These are phyloP conservation scores for Wickerhamiella hasegawae DNA, from an alignment of 805 yeast species.

Conservation along the genomic window DNA sequence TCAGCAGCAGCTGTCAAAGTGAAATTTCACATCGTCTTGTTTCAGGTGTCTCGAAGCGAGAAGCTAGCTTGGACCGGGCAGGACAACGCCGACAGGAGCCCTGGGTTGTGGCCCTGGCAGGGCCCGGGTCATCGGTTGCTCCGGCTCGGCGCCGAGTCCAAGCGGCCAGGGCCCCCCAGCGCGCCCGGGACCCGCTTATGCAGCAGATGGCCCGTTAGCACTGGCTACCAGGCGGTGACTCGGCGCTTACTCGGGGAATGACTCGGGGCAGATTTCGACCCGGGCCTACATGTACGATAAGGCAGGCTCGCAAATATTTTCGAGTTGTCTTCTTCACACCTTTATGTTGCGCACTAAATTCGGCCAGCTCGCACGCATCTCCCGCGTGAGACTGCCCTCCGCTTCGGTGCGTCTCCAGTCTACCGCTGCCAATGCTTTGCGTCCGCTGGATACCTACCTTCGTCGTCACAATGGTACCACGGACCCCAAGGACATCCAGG, in stretches of 20 bases:
- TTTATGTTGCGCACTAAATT: background rate
- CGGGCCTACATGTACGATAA: background rate
- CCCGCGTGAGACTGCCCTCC: background rate
- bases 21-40: too few relatives aligned
- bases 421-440: conserved; percentile 4
- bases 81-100: too few relatives aligned
- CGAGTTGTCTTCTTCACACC: too few relatives aligned
- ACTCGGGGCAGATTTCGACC: background rate
- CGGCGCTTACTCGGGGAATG: background rate
- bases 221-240: background rate
- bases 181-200: too few relatives aligned
- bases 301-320: background rate
- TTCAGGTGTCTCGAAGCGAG: too few relatives aligned
- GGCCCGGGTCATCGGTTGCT: too few relatives aligned
- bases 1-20: too few relatives aligned
- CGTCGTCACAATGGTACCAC: conserved; percentile 83
- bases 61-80: too few relatives aligned
- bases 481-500: conserved; percentile 38
- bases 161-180: too few relatives aligned
- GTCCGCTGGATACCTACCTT: conserved; percentile 62
- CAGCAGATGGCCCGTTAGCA: too few relatives aligned
- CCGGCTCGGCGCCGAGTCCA: too few relatives aligned
- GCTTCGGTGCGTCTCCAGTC: background rate
- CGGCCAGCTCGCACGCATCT: background rate
- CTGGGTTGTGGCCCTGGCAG: too few relatives aligned